Percentiles rank a stretch among this genome's conserved stretches.
Evolutionary conservation across 2,329 filamentous ascomycete genomes (phyloP).

Genomic region (Ophidiomyces ophidiicola): DNA sequence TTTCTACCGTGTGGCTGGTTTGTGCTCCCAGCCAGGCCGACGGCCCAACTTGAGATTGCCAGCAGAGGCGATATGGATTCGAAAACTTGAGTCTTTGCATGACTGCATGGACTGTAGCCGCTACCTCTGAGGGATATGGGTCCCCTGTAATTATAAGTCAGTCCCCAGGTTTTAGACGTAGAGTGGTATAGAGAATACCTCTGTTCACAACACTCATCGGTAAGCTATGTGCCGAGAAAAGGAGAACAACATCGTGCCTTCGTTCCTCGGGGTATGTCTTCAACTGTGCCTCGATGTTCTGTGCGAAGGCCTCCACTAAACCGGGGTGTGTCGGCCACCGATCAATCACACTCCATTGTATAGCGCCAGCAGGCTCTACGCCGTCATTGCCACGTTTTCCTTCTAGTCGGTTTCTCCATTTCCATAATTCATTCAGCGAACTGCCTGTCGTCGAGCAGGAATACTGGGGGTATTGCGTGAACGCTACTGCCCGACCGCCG

Average conservation of each 20-base stretch:
- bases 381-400: constrained; percentile 51
- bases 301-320: constrained; percentile 80
- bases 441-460: constrained; percentile 95
- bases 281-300: constrained; percentile 79
- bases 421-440: constrained; percentile 94
- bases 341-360: constrained; percentile 96
- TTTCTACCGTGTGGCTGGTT: constrained; percentile 73
- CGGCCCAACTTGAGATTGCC: constrained; percentile 96
- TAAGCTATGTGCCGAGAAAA: constrained; percentile 91
- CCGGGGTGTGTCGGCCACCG: constrained; percentile 90
- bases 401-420: constrained; percentile 77
- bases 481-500: constrained; percentile 88
- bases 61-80: constrained; percentile 86
- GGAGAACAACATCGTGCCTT: constrained; percentile 65
- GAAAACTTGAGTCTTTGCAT: constrained; percentile 79
- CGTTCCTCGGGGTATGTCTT: constrained; percentile 71
- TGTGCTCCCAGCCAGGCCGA: constrained; percentile 92
- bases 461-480: constrained; percentile 97
- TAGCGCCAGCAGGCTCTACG: constrained; percentile 51
- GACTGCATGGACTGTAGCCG: constrained; percentile 91
- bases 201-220: constrained; percentile 97
- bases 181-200: constrained; percentile 36
- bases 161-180: not conserved
- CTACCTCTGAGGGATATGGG: constrained; percentile 89
- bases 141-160: constrained; percentile 47